Conservation (phyloP, 75 land plant genomes). For the Ceratopteris richardii region DNA sequence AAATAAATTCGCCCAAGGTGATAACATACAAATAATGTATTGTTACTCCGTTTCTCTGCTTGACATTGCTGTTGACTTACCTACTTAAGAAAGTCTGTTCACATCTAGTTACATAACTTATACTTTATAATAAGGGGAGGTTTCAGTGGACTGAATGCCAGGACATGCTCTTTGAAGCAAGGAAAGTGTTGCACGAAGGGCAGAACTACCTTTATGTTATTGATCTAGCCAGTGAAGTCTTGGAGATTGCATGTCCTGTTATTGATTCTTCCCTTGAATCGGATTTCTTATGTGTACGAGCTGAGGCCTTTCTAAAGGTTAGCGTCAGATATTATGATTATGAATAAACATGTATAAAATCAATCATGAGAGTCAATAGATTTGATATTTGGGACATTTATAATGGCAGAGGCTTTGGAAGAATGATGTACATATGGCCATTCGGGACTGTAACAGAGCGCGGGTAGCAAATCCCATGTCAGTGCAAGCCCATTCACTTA, state of each 20-base stretch:
- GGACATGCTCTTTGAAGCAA: conserved; percentile 57
- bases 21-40: not conserved
- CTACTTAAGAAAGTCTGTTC: no score
- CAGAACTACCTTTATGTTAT: conserved; percentile 47
- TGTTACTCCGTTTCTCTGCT: not conserved
- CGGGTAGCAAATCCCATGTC: conserved; percentile 56
- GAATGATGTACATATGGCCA: conserved; percentile 96
- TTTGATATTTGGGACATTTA: not conserved
- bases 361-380: not conserved
- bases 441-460: conserved; percentile 84
- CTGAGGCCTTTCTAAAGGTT: conserved; percentile 86
- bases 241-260: conserved; percentile 51
- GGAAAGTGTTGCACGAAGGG: conserved; percentile 43
- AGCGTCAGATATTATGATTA: no score
- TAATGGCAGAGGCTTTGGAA: conserved; percentile 83
- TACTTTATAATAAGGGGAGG: no score
- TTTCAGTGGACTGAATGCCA: conserved; percentile 57
- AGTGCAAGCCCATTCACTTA: conserved; percentile 46
- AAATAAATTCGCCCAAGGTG: not conserved
- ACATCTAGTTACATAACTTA: no score
- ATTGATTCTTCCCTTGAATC: conserved; percentile 42
- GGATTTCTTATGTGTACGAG: conserved; percentile 82
- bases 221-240: conserved; percentile 82
- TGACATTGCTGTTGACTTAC: no score
- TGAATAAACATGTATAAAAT: not conserved